Percentiles rank a stretch among this genome's conserved stretches.
phyloP scores from a whole-genome alignment of 768 basidiomycete species.

The Termitomyces sp. region DNA sequence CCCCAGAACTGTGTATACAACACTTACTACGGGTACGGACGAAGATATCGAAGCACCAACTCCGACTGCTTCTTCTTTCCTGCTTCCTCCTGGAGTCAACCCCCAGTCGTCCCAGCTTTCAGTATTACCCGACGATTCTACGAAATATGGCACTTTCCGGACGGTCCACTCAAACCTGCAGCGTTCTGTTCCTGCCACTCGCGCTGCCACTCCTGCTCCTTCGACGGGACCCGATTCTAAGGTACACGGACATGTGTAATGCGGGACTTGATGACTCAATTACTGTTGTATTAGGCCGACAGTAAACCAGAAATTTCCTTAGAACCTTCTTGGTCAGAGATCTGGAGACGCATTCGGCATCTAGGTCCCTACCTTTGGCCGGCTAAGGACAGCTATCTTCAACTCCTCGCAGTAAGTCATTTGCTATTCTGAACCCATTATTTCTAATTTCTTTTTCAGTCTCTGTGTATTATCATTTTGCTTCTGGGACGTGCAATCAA shows the following conservation, averaged over 20 bases:
- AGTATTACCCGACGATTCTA: conserved; percentile 32
- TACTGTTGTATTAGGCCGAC: conserved; percentile 26
- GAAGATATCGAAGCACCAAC: conserved; percentile 33
- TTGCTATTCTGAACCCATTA: not conserved
- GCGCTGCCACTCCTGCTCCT: conserved; percentile 43
- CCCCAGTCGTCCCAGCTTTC: conserved; percentile 40
- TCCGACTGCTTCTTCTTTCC: conserved; percentile 46
- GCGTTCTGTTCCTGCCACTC: conserved; percentile 49
- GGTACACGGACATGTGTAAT: conserved; percentile 20
- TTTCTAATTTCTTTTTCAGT: conserved; percentile 29
- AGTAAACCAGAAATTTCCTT: conserved; percentile 46
- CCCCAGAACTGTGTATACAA: conserved; percentile 62
- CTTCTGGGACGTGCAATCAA: conserved; percentile 75
- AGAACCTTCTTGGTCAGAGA: conserved; percentile 69
- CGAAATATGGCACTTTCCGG: conserved; percentile 77
- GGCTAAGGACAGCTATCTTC: conserved; percentile 54
- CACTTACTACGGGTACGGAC: conserved; percentile 36
- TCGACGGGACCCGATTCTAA: conserved; percentile 33
- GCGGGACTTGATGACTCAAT: not conserved
- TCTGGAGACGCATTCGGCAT: conserved; percentile 57
- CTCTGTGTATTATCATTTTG: conserved; percentile 65
- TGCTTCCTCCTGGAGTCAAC: conserved; percentile 45
- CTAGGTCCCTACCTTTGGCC: conserved; percentile 87
- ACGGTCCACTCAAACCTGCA: conserved; percentile 42
- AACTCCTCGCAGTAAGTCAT: conserved; percentile 57